Evolutionary conservation across 2,329 filamentous ascomycete species (phyloP), one percentile per base, ranked within the genome.

Genomic region (Fulvia fulva): DNA sequence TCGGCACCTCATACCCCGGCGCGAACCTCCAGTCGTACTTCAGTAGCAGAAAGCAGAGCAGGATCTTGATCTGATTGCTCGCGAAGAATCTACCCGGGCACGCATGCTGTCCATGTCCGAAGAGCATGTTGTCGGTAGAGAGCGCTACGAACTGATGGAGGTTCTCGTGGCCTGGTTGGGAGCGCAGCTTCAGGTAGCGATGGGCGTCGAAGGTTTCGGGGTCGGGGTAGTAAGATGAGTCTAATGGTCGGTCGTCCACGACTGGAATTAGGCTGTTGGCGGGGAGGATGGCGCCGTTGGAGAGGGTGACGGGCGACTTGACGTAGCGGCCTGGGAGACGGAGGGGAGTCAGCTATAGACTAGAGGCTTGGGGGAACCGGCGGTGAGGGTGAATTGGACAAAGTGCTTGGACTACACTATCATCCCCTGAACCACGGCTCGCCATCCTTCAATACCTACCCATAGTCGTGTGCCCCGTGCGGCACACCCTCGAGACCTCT

Each of bases 71-170:
- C 57, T 72, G 68, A 34, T 69, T 69, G 9, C 61, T 57, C 11
- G 70, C 72, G 37, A 75, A 71, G 59, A 74, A 74, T 12, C 72
- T 62, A 1, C 72, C 72, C 9, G 73, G 72, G 51, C 73, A 73
- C 12, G 67, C 68, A 53, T 73, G 67, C 28, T 63, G 58, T 16
- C 73, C 73, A 32, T 66, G 57, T 12, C 71, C 69, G 57, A 72
- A 73, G 0, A 45, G 58, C 37, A 70, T 53, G 55, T 71, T 62
- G 16, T 63, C 57, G 3, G 60, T 26, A 1, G 56, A 60, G 5
- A 62, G 62, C 2, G 65, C 62, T 19, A 63, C 63, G 49, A 65
- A 65, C 34, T 67, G 65, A 45, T 64, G 60, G 11, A 49, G 56
- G 51, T 67, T 67, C 32, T 60, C 61, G 23, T 66, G 58, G 14